phyloP scores from a whole-genome alignment of 140 eudicot species.

The Stevia rebaudiana region DNA sequence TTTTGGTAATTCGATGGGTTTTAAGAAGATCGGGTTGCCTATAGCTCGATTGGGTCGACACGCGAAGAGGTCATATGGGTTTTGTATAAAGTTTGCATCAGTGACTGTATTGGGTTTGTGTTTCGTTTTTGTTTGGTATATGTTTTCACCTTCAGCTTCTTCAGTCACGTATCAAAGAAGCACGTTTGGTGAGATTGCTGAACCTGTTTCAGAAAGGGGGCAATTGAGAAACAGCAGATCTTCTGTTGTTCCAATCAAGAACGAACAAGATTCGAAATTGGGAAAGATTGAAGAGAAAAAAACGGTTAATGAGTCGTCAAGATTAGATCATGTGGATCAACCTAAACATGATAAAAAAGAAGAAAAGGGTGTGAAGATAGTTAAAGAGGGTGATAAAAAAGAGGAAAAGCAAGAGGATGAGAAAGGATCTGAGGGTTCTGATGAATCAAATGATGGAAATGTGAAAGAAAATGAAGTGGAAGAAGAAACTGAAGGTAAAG shows the following conservation, averaged over 20 bases:
- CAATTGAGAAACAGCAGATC: constrained; percentile 19
- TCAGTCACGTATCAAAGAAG: constrained; percentile 67
- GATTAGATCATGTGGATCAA: constrained; percentile 23
- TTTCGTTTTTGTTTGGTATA: constrained; percentile 78
- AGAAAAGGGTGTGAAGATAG: constrained; percentile 25
- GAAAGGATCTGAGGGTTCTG: constrained; percentile 44
- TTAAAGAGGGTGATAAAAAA: constrained; percentile 15
- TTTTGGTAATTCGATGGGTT: constrained; percentile 23
- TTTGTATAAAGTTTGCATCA: constrained; percentile 59
- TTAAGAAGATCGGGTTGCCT: constrained; percentile 47
- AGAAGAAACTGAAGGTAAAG: constrained; percentile 36
- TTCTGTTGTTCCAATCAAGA: constrained; percentile 3
- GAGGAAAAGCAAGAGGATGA: constrained; percentile 36
- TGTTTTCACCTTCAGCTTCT: constrained; percentile 66
- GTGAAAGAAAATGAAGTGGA: constrained; percentile 33
- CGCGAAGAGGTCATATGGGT: constrained; percentile 69
- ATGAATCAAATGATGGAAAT: constrained; percentile 26
- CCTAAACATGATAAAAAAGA: constrained; percentile 24
- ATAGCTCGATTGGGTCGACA: constrained; percentile 67
- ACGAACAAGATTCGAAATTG: constrained; percentile 29
- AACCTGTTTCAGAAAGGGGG: constrained; percentile 41
- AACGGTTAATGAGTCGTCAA: constrained; percentile 41
- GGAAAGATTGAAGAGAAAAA: constrained; percentile 35
- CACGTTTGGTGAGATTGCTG: constrained; percentile 80
- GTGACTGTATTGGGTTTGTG: constrained; percentile 77